phyloP scores from a whole-genome alignment of 495 filamentous ascomycete species.

The Penicillium cataractarum region DNA sequence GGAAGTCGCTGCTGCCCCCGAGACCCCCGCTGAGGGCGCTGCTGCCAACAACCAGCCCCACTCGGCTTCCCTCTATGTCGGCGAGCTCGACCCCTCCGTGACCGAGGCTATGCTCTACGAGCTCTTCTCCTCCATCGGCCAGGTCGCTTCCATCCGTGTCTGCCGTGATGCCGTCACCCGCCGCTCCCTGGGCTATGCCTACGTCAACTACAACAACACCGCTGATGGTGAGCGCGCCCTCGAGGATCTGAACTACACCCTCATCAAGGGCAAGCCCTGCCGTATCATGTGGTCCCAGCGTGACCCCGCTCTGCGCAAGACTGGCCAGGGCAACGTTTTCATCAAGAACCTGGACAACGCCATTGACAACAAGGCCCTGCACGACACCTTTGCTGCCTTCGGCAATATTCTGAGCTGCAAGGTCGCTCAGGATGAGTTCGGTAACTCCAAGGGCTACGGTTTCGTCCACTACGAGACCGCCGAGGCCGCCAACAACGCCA shows the following conservation, averaged over 20 bases:
- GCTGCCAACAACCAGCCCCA: constrained; percentile 79
- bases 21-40: constrained; percentile 41
- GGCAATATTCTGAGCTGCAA: constrained; percentile 99
- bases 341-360: constrained; percentile 99
- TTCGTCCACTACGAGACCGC: constrained; percentile 99
- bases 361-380: constrained; percentile 99
- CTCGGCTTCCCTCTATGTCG: constrained; percentile 97
- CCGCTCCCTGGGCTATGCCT: constrained; percentile 98
- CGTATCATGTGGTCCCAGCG: constrained; percentile 99
- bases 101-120: constrained; percentile 99
- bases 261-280: constrained; percentile 98
- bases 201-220: constrained; percentile 99
- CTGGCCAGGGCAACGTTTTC: constrained; percentile 98
- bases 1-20: constrained; percentile 33
- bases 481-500: constrained; percentile 93
- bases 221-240: constrained; percentile 95
- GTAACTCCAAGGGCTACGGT: constrained; percentile 96
- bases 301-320: constrained; percentile 98
- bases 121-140: constrained; percentile 98
- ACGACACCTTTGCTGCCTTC: constrained; percentile 99
- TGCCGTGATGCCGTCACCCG: constrained; percentile 99
- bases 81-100: constrained; percentile 95
- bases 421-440: constrained; percentile 95
- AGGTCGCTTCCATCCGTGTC: constrained; percentile 98
- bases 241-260: constrained; percentile 99